A percentile compares a stretch with the other conserved stretches of the same genome.
These are phyloP conservation scores for Komagataella pseudopastoris DNA, from an alignment of 805 yeast genomes.

Conservation along the genomic window DNA sequence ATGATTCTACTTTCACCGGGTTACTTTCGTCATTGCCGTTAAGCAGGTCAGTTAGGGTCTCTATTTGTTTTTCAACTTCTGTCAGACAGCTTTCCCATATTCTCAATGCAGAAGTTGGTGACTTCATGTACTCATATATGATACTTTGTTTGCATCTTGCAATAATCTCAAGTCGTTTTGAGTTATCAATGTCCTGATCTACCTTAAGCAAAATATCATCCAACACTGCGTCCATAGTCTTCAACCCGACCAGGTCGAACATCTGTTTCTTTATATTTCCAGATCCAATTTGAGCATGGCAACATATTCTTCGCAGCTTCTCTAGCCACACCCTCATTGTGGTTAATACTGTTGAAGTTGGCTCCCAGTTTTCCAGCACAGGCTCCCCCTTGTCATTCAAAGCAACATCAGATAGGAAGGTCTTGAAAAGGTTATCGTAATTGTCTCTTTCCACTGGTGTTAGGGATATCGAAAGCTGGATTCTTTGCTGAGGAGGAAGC, in stretches of 20 bases:
- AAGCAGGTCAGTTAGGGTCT: constrained; percentile 6
- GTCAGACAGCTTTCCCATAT: constrained; percentile 28
- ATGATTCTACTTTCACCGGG: neutral
- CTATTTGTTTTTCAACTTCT: constrained; percentile 13
- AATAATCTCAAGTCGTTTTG: neutral
- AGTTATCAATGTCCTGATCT: constrained; percentile 22
- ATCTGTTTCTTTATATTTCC: constrained; percentile 1
- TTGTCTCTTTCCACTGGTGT: constrained; percentile 77
- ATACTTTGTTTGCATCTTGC: constrained; percentile 34
- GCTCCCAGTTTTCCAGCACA: constrained; percentile 31
- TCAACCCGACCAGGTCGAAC: constrained; percentile 12
- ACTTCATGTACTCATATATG: constrained; percentile 41
- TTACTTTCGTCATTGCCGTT: neutral
- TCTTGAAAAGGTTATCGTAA: constrained; percentile 49
- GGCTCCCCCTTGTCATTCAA: constrained; percentile 39
- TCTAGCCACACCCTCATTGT: constrained; percentile 59
- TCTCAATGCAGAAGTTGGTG: constrained; percentile 36
- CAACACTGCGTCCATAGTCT: constrained; percentile 58
- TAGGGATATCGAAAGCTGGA: constrained; percentile 60
- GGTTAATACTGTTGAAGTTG: constrained; percentile 23
- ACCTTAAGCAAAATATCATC: constrained; percentile 49
- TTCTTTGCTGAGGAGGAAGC: constrained; percentile 68
- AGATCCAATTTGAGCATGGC: constrained; percentile 45
- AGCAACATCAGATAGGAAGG: constrained; percentile 46
- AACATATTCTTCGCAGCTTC: constrained; percentile 64